Base-by-base conservation (phyloP, 208 protist species). In the Crithidia bombi region DNA sequence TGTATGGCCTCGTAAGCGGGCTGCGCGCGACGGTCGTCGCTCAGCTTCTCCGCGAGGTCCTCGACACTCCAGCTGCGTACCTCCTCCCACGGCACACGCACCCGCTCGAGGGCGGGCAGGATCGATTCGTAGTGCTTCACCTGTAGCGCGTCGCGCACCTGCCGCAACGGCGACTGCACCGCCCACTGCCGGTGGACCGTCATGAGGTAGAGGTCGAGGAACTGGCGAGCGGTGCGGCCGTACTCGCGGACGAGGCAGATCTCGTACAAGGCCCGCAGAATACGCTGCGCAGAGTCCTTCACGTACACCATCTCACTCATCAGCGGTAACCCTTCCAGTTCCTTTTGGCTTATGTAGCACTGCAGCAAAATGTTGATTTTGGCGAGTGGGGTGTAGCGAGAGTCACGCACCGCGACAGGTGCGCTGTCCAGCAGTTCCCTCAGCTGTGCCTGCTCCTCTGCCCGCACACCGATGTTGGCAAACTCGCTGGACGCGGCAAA, bases 321-420 rank as follows among this genome's bases (percentile, higher is more conserved):
- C 41, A 99, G 86, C 9, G 98, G 96, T 81, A 99, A 98, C 7
- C 98, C 98, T n/a, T 99, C 94, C 2, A 99, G 78, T 26, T 75
- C 82, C 52, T 99, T 92, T 63, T 92, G 85, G 39, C 97, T 99
- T 69, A 99, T 99, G 85, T 99, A 99, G 41, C 97, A 93, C 81
- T 99, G 99, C 15, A 99, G 85, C 6, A 99, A 85, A 14, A 99
- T 85, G 79, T 99, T 99, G 51, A 99, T 96, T 84, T 99, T 99
- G 11, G 97, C 97, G 26, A 92, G 67, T 6, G 96, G 87, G 54
- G 99, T 98, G 52, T 99, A 98, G 33, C 96, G 78, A 39, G 70
- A 79, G 79, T 99, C 98, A 58, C 98, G 98, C 50, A 99, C 91
- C 10, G 99, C 98, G 54, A 99, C 95, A 0, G 99, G 99, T 3